Base-by-base conservation (phyloP, 441 rosid species). In the Pelargonium australe region DNA sequence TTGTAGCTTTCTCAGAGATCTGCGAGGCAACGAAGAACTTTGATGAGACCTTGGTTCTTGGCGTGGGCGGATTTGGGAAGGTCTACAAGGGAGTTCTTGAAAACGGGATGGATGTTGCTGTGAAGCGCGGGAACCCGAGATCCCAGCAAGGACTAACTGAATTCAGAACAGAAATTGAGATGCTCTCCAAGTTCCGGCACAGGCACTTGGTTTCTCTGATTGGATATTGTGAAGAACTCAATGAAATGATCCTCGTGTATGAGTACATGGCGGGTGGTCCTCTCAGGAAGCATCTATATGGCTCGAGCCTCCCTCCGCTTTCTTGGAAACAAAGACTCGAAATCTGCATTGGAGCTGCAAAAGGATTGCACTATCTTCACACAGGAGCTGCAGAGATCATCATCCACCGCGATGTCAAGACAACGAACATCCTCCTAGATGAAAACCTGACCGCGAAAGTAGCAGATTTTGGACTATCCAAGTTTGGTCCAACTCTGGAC, bases 311-410 rank as follows among this genome's bases (percentile, higher is more conserved):
- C 2, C 73, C 73, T 0, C 51, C 69, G 10, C 73, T 70, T 7
- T 16, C 67, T 12, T 75, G 77, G 77, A 75, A 65, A 11, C 63
- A 75, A 40, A 58, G 73, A 44, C 77, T 75, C 0, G 73, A 75
- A 49, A 70, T 75, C 47, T 75, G 73, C 73, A 70, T 70, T 2
- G 73, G 77, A 19, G 77, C 77, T 10, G 73, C 77, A 28, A 70
- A 68, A 31, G 77, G 77, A 8, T 70, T 75, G 23, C 77, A 75
- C 66, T 75, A 75, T 57, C 77, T 75, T 53, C 77, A 75, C 67
- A 70, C 77, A 0, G 73, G 77, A 47, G 64, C 70, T 8, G 68
- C 72, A 8, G 61, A 65, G 37, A 68, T 58, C 55, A 63, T 75
- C 20, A 75, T 75, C 51, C 77, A 75, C 70, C 70, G 73, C n/a